Evolutionary conservation across 768 basidiomycete species (phyloP).

Genomic region (Russula compacta): DNA sequence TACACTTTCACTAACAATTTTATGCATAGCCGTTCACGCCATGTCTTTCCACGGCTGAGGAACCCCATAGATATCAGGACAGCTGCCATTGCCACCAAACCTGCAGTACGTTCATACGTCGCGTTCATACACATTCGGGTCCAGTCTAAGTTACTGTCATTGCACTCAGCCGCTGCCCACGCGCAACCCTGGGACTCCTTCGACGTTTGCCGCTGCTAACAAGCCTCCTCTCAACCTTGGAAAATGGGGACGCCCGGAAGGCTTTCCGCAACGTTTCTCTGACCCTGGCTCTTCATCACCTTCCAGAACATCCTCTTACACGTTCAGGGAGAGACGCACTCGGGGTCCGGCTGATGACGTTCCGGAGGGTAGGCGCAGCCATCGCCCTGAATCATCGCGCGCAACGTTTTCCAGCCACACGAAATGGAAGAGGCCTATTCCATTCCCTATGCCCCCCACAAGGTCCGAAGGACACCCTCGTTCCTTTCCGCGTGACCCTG

Average conservation of each 20-base stretch:
- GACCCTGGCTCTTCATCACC: neutral
- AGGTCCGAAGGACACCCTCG: neutral
- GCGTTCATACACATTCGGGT: neutral
- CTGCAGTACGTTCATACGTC: constrained; percentile 12
- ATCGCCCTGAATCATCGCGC: neutral
- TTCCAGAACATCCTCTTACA: neutral
- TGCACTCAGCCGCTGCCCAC: constrained; percentile 2
- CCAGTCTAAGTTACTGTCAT: neutral
- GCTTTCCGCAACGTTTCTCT: neutral
- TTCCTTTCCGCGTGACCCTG: neutral
- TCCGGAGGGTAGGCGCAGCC: neutral
- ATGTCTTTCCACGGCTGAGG: constrained; percentile 3
- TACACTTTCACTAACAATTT: neutral
- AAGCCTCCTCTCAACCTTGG: neutral
- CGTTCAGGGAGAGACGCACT: neutral
- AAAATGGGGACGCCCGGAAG: constrained; percentile 15
- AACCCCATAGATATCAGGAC: neutral
- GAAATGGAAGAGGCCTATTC: constrained; percentile 6
- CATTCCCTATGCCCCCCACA: neutral
- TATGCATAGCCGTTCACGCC: constrained; percentile 16
- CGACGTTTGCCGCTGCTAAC: neutral
- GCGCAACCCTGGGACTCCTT: neutral
- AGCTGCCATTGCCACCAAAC: constrained; percentile 10
- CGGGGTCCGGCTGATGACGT: neutral
- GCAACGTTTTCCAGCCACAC: neutral